A percentile compares a stretch with the other conserved stretches of the same genome.
These are phyloP conservation scores for Jaltomata sinuosa DNA, from an alignment of 257 asterid genomes.

Conservation along the genomic window DNA sequence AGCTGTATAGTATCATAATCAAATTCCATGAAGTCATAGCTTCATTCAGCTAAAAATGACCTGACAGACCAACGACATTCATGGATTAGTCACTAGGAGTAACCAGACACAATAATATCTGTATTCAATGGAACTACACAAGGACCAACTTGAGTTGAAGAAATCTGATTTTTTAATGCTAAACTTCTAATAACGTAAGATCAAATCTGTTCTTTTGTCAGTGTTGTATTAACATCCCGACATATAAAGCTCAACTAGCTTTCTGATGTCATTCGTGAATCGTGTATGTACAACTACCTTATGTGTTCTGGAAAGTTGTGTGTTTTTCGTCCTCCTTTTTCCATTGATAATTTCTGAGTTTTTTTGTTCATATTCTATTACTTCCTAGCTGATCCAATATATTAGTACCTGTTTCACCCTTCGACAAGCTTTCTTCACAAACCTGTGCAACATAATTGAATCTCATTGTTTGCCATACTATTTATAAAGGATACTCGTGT, in stretches of 20 bases:
- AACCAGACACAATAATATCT: background rate
- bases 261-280: background rate
- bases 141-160: background rate
- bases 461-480: background rate
- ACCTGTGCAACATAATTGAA: background rate
- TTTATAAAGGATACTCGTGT: background rate
- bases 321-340: background rate
- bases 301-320: background rate
- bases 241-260: background rate
- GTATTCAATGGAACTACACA: background rate
- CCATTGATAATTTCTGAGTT: background rate
- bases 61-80: background rate
- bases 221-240: background rate
- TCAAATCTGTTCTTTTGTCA: background rate
- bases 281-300: background rate
- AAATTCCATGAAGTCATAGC: background rate
- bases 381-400: too few relatives aligned
- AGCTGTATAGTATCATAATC: background rate
- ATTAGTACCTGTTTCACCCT: background rate
- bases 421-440: background rate
- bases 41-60: background rate
- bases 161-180: background rate
- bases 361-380: background rate
- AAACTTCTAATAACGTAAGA: background rate
- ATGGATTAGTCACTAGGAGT: background rate